Evolutionary conservation across 441 rosid species (phyloP).

Genomic region (Corymbia citriodora): DNA sequence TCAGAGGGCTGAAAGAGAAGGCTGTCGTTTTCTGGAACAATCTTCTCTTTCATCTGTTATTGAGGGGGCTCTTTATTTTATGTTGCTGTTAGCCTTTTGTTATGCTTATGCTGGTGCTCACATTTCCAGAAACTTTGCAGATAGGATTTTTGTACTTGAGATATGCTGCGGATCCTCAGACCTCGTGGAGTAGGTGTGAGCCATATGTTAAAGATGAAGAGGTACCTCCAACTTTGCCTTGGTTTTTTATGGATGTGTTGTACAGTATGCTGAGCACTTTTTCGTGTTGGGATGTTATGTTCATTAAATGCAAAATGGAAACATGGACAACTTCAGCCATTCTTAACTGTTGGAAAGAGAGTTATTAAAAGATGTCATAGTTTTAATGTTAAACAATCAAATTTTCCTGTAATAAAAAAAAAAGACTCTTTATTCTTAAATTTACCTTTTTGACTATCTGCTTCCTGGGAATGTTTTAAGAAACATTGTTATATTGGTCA

Average conservation of each 20-base stretch:
- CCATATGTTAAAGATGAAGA: slow-evolving; percentile 49
- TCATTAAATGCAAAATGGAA: neutral
- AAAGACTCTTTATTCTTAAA: neutral
- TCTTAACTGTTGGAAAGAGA: neutral
- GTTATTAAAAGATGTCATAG: neutral
- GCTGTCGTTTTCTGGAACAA: no score
- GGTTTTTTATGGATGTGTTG: neutral
- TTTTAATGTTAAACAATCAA: neutral
- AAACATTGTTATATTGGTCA: neutral
- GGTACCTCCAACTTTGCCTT: slow-evolving; percentile 30
- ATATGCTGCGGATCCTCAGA: slow-evolving; percentile 42
- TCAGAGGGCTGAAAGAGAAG: no score
- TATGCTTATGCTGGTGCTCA: neutral
- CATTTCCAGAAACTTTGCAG: neutral
- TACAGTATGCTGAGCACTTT: neutral
- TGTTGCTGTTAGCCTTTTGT: no score
- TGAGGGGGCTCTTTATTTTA: no score
- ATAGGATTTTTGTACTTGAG: neutral
- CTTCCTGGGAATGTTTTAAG: neutral
- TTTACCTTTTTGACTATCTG: neutral
- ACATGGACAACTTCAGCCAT: neutral
- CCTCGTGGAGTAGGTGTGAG: slow-evolving; percentile 20
- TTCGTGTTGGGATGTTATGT: neutral
- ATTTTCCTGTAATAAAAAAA: neutral
- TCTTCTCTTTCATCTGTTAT: no score